These are phyloP conservation scores for Irineochytrium annulatum DNA, from an alignment of 192 early-diverging fungal species.

Conservation along the genomic window DNA sequence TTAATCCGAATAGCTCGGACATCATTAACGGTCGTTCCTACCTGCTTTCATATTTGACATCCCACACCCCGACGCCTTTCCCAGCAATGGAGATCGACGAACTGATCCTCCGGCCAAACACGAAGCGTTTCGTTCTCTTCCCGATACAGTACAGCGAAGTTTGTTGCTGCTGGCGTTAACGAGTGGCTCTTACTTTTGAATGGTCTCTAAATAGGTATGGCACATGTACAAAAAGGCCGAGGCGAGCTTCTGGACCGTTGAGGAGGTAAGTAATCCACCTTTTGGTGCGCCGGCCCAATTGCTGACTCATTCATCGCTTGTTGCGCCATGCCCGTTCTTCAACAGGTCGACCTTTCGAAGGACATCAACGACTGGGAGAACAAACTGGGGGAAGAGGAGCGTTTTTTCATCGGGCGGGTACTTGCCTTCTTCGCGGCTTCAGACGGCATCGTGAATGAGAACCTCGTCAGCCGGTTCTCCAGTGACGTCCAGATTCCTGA, in stretches of 20 bases:
- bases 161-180: slow-evolving; percentile 24
- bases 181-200: not conserved
- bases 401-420: slow-evolving; percentile 86
- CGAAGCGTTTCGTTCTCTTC: slow-evolving; percentile 84
- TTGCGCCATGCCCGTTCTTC: too few species aligned
- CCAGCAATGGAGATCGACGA: too few species aligned
- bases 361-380: slow-evolving; percentile 88
- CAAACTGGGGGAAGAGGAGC: slow-evolving; percentile 78
- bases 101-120: slow-evolving; percentile 64
- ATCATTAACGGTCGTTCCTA: too few species aligned
- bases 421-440: slow-evolving; percentile 94
- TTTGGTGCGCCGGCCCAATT: too few species aligned
- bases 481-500: slow-evolving; percentile 92
- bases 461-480: slow-evolving; percentile 83
- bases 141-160: slow-evolving; percentile 90
- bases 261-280: slow-evolving; percentile 60
- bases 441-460: slow-evolving; percentile 97
- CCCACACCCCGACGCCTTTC: too few species aligned
- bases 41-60: too few species aligned
- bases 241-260: slow-evolving; percentile 95
- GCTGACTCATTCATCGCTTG: too few species aligned
- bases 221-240: slow-evolving; percentile 98
- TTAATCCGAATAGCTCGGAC: too few species aligned
- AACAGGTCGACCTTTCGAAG: slow-evolving; percentile 79
- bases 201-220: slow-evolving; percentile 62